Base-by-base conservation (phyloP, 495 filamentous ascomycete genomes). In the Pseudomonodictys pantanalensis region DNA sequence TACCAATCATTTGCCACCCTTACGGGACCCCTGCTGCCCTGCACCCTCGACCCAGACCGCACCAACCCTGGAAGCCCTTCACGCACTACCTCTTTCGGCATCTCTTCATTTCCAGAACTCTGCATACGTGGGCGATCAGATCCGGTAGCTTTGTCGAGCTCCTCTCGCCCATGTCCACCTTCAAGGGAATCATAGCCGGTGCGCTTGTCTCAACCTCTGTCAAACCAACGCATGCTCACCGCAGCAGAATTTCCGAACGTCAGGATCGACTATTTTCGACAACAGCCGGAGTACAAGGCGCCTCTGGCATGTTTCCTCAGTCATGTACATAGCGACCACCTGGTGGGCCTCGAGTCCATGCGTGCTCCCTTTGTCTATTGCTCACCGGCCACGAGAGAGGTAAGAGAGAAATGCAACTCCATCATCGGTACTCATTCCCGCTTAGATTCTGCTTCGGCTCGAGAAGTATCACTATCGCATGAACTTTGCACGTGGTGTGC, bases 261-360 rank as follows among this genome's bases (percentile, higher is more conserved):
- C 49, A 72, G 85, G 65, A 81, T 96, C 56, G 92, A 97, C 71
- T 91, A 88, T 73, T 97, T 96, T 68, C 84, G 91, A 15, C 75
- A 75, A 17, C 74, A 75, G 20, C 78, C 75, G 18, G 78, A 76
- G 0, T 72, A 71, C 17, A 77, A 72, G 25, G 78, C 87, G 26
- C 89, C 92, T 1, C 69, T 95, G 41, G 91, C 89, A 15, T 96
- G 88, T 69, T 96, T 97, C 68, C 78, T 97, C 35, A 92, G 87
- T 68, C 92, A 97, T 81, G 86, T 95, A 10, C 92, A 97, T 69
- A 95, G 86, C 55, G 92, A 97, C 61, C 92, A 97, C 72, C 79
- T 96, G 6, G 81, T 80, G 55, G 92, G 92, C 0, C 79, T 97
- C 25, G 92, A 96, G 67, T 84, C 77, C 47, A 78, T 88, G 47